Percentiles rank a stretch among this genome's conserved stretches.
phyloP scores from a whole-genome alignment of 495 filamentous ascomycete species.

The Podospora pseudoanserina region DNA sequence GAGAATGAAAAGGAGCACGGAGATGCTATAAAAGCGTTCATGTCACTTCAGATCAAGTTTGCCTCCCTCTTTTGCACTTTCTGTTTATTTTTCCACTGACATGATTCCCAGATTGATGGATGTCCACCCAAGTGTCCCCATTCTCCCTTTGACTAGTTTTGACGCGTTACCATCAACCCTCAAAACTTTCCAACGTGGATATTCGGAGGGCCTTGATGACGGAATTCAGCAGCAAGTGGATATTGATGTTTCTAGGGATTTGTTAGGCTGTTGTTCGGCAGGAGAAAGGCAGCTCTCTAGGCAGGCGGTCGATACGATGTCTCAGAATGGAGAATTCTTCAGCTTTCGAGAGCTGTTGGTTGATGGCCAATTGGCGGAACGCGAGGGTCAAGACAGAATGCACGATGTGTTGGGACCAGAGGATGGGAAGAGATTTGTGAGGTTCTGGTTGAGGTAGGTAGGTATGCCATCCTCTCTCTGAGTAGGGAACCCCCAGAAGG shows the following conservation, averaged over 20 bases:
- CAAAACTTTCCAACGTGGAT: not conserved
- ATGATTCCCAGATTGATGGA: not conserved
- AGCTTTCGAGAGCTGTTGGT: not conserved
- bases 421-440: not conserved
- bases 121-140: not conserved
- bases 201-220: not conserved
- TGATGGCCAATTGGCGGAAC: not conserved
- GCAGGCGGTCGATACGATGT: not conserved
- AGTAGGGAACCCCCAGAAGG: too few species aligned
- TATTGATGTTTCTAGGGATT: not conserved
- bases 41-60: constrained; percentile 45
- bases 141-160: not conserved
- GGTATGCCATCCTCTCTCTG: too few species aligned
- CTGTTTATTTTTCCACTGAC: not conserved
- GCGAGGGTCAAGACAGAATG: not conserved
- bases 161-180: not conserved
- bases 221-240: not conserved
- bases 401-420: not conserved
- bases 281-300: not conserved
- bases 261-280: not conserved
- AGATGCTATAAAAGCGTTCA: constrained; percentile 31
- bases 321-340: not conserved
- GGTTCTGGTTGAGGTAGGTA: not conserved
- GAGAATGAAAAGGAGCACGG: constrained; percentile 11
- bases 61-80: not conserved